Conservation (phyloP, 2,329 filamentous ascomycete genomes). For the Sporothrix luriei region DNA sequence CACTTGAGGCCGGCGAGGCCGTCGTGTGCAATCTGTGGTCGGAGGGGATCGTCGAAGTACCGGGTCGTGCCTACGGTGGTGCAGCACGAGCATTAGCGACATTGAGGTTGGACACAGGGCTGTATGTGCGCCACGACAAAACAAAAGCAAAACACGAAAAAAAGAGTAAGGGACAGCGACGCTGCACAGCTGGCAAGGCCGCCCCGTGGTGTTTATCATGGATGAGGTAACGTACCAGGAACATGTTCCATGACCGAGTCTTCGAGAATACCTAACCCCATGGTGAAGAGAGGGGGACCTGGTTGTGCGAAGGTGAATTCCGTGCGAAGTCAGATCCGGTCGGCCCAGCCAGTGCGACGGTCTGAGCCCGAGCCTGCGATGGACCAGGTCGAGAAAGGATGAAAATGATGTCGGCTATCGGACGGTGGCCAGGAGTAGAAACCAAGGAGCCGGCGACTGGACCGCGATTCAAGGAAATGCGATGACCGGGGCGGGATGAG, state of each 20-base stretch:
- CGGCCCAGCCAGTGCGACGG: background rate
- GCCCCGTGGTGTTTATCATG: background rate
- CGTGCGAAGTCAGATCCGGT: background rate
- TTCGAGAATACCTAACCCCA: conserved; percentile 76
- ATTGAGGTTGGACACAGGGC: background rate
- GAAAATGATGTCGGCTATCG: background rate
- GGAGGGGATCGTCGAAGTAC: conserved; percentile 63
- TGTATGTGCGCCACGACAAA: too few relatives aligned
- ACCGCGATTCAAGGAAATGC: conserved; percentile 11
- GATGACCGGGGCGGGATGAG: background rate
- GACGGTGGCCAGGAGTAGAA: background rate
- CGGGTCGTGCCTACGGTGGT: conserved; percentile 56
- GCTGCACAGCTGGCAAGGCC: background rate
- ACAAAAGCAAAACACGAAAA: background rate
- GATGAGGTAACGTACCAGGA: conserved; percentile 60
- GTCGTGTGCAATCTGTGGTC: conserved; percentile 49
- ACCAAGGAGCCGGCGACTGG: background rate
- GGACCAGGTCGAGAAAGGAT: background rate
- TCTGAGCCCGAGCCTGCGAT: background rate
- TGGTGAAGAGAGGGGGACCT: conserved; percentile 40
- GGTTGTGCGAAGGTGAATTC: background rate
- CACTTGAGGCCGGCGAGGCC: conserved; percentile 64
- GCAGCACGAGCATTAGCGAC: background rate
- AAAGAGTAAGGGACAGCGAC: too few relatives aligned
- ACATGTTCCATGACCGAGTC: conserved; percentile 67